Conservation (phyloP, 768 basidiomycete genomes). For the Russula virescens region DNA sequence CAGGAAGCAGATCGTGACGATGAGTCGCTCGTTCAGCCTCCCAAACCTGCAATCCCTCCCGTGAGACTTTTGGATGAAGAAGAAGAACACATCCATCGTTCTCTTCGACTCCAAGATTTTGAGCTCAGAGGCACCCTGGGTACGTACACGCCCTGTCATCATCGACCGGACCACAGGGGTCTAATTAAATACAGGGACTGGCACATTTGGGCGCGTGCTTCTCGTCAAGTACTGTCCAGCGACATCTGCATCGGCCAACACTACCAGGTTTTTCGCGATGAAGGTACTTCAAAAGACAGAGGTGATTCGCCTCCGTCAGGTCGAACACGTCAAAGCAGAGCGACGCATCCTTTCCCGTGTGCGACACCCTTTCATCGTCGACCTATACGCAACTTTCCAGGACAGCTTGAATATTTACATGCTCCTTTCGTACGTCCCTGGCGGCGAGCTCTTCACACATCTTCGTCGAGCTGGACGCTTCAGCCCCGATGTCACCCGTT, state of each 20-base stretch:
- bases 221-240: constrained; percentile 68
- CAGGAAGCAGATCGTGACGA: constrained; percentile 18
- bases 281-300: constrained; percentile 85
- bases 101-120: constrained; percentile 66
- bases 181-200: constrained; percentile 61
- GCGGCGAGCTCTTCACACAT: constrained; percentile 96
- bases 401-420: constrained; percentile 97
- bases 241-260: constrained; percentile 40
- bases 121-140: constrained; percentile 76
- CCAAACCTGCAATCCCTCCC: constrained; percentile 34
- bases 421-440: constrained; percentile 93
- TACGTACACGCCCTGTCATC: constrained; percentile 30
- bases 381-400: constrained; percentile 92
- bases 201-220: constrained; percentile 92
- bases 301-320: constrained; percentile 85
- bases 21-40: constrained; percentile 21
- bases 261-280: constrained; percentile 72
- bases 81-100: constrained; percentile 53
- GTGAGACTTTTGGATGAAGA: constrained; percentile 65
- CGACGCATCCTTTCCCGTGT: constrained; percentile 88
- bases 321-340: constrained; percentile 97
- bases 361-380: constrained; percentile 93
- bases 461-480: constrained; percentile 91
- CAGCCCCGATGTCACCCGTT: constrained; percentile 95
- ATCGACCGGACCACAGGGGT: constrained; percentile 3